Evolutionary conservation across 441 rosid species (phyloP), one percentile per base, ranked within the genome.

Genomic region (Aquilaria agallochum): DNA sequence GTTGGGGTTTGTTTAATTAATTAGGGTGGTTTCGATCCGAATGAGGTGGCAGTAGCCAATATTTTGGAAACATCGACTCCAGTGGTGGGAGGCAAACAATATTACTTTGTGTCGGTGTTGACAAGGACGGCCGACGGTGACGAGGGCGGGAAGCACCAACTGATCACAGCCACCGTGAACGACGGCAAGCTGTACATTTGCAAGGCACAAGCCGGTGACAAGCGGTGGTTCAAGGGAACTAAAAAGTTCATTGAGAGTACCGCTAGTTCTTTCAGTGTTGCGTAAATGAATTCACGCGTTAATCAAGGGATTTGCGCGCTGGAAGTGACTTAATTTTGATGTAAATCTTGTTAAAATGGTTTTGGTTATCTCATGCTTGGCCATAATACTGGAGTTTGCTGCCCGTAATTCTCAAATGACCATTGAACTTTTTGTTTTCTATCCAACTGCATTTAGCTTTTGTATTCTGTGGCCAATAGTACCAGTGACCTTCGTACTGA

Each of bases 161-260:
- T 91, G 56, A 86, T 95, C 46, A 75, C 79, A 15, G 99, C 97
- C 11, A 69, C 95, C 1, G 90, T 91, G 15, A 87, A 80, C 8
- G 80, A 76, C 59, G 99, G 97, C 1, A 95, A 95, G 82, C 96
- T 95, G 20, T 89, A 78, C 77, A 81, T 95, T 68, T 87, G 96
- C 91, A 95, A 95, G 83, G 99, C 97, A 30, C 99, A 91, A 76
- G 97, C 97, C 13, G 97, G 99, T 44, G 99, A 95, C 81, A 95
- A 95, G 90, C 89, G 99, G 80, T 95, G 99, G 99, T 95, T 95
- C 75, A 91, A 95, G 78, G 99, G 97, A 65, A 87, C 97, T 36
- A 91, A 78, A 53, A 95, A 74, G 83, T 91, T 68, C 47, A 91
- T 91, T 3, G 97, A 95, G 81, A 89, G 67, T 68, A 50, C 96